phyloP scores from a whole-genome alignment of 2,329 filamentous ascomycete species.

The Hawksworthiomyces lignivorus region DNA sequence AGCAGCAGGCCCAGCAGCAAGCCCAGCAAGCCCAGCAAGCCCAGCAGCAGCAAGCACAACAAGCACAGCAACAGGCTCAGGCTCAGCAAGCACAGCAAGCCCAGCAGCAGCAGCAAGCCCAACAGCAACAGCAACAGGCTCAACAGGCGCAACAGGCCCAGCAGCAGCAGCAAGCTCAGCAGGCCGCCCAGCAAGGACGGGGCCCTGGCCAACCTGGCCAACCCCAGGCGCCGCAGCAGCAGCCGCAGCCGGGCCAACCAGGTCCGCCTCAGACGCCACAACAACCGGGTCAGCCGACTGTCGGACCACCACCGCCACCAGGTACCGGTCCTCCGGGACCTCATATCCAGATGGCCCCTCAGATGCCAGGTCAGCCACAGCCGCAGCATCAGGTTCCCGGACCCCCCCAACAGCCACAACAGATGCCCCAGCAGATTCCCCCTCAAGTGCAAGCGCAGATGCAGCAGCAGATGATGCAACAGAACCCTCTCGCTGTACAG shows the following conservation, averaged over 20 bases:
- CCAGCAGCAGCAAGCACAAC: constrained; percentile 29
- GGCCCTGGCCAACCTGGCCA: constrained; percentile 6
- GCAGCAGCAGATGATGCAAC: constrained; percentile 31
- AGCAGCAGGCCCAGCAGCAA: constrained; percentile 13
- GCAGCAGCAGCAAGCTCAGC: constrained; percentile 32
- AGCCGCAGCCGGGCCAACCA: constrained; percentile 6
- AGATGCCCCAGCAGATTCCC: constrained; percentile 36
- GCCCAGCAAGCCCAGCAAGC: constrained; percentile 17
- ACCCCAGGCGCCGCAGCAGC: constrained; percentile 11
- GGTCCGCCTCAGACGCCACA: constrained; percentile 20
- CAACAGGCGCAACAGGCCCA: constrained; percentile 21
- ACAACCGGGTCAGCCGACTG: constrained; percentile 26
- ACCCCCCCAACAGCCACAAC: constrained; percentile 18
- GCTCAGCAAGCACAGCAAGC: constrained; percentile 33
- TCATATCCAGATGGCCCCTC: constrained; percentile 19
- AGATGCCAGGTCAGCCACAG: background rate
- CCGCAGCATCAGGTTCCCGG: constrained; percentile 20
- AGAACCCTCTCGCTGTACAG: constrained; percentile 30
- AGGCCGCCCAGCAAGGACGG: constrained; percentile 16
- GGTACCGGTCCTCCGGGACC: constrained; percentile 17
- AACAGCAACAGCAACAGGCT: constrained; percentile 30
- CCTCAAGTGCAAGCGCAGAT: constrained; percentile 30
- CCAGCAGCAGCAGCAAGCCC: constrained; percentile 40
- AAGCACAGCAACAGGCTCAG: constrained; percentile 32
- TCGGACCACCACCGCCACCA: constrained; percentile 20